Evolutionary conservation across 2,329 filamentous ascomycete species (phyloP).

Genomic region (Colletotrichum sidae): DNA sequence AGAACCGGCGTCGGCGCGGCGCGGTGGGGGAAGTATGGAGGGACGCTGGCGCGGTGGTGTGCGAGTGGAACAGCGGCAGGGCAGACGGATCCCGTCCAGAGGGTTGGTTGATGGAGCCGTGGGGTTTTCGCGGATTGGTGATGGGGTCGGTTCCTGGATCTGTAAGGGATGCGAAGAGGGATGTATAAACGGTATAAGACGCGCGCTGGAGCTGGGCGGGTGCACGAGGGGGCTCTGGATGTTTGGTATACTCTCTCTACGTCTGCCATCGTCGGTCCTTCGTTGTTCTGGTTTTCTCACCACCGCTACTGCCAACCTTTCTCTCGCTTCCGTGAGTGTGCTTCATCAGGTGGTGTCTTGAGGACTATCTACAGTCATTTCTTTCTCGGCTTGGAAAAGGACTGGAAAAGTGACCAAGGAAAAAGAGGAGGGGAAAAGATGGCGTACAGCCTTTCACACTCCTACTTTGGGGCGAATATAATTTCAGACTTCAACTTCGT

Average conservation of each 20-base stretch:
- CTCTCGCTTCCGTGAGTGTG: background rate
- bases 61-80: background rate
- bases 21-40: conserved; percentile 17
- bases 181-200: conserved; percentile 12
- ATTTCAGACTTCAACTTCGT: conserved; percentile 63
- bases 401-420: background rate
- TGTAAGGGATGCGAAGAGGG: background rate
- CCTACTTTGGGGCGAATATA: conserved; percentile 56
- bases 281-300: conserved; percentile 16
- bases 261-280: conserved; percentile 15
- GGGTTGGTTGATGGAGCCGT: background rate
- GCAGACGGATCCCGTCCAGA: too few relatives aligned
- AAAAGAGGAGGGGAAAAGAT: conserved; percentile 15
- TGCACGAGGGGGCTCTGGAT: background rate
- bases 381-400: background rate
- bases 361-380: background rate
- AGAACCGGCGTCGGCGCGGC: conserved; percentile 14
- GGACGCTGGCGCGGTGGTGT: conserved; percentile 8
- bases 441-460: conserved; percentile 55
- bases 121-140: conserved; percentile 1
- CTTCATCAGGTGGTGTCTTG: conserved; percentile 3
- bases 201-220: background rate
- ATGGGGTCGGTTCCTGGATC: conserved; percentile 22
- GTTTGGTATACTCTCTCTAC: background rate
- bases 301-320: background rate